Conservation (phyloP, 1,139 yeast species). For the Candida labiduridarum region DNA sequence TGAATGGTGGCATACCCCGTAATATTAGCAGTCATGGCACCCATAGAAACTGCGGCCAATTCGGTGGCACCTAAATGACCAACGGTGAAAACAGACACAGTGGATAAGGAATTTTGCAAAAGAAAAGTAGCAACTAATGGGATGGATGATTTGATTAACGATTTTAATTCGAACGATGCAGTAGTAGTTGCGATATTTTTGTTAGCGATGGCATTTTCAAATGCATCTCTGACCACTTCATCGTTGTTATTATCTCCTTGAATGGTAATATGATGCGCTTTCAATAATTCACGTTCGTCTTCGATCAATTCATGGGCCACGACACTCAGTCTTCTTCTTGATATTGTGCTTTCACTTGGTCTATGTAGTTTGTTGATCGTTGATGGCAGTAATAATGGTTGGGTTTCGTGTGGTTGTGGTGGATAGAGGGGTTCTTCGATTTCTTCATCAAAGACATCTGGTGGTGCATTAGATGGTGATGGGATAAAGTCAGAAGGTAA, state of each 20-base stretch:
- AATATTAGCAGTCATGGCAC: constrained; percentile 64
- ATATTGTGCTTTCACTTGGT: constrained; percentile 3
- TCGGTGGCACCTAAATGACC: constrained; percentile 63
- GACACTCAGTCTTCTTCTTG: constrained; percentile 26
- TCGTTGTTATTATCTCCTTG: constrained; percentile 23
- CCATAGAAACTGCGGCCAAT: constrained; percentile 62
- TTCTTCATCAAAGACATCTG: constrained; percentile 11
- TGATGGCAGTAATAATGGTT: constrained; percentile 16
- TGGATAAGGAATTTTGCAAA: constrained; percentile 56
- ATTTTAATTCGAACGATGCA: constrained; percentile 37
- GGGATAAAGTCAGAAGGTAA: constrained; percentile 52
- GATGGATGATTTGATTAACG: constrained; percentile 45
- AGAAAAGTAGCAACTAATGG: constrained; percentile 58
- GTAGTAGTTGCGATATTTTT: constrained; percentile 32
- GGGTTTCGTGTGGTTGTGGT: constrained; percentile 16
- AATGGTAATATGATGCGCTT: constrained; percentile 28
- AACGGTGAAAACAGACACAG: constrained; percentile 59
- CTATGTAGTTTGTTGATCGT: constrained; percentile 1
- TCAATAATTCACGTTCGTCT: constrained; percentile 41
- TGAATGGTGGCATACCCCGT: constrained; percentile 61
- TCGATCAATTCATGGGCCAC: constrained; percentile 31
- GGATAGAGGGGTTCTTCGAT: constrained; percentile 17
- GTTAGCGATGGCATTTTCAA: constrained; percentile 38
- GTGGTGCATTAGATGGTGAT: constrained; percentile 11
- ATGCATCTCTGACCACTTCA: constrained; percentile 31